Base-by-base conservation (phyloP, 2,329 filamentous ascomycete species). In the Penicillium corylophilum region DNA sequence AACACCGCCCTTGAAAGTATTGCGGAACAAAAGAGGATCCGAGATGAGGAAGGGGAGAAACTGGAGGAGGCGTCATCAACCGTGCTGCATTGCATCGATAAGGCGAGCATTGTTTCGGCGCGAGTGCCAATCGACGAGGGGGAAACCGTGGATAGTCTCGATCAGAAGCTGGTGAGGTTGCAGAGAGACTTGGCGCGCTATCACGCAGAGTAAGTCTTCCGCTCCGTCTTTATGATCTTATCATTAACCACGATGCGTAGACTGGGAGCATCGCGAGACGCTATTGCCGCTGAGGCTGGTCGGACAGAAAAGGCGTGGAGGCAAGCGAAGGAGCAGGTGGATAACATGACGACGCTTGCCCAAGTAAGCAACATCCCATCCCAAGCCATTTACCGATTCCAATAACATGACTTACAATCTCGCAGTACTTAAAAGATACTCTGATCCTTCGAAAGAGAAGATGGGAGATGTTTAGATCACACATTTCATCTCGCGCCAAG, bases 401-500 rank as follows among this genome's bases (percentile, higher is more conserved):
- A 16, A 16, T 13, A 26, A n/a, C 31, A 55, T 45, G n/a, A n/a
- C 28, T 57, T 39, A 50, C 48, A 12, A 40, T 38, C 39, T 22
- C 23, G 16, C 52, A 83, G 76, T 70, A 73, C 43, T 73, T 85
- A 39, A 80, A 79, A 60, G 64, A 77, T 28, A 84, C 90, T 1
- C 82, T 96, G 36, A 73, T 76, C 9, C 77, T 87, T 50, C 89
- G 94, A 15, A 81, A 89, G 50, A 75, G 79, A 24, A 85, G 90
- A 61, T 99, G 91, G 88, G 80, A 83, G 50, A 79, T 82, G 45
- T 97, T 99, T 72, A 88, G 93, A 63, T 82, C 85, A 23, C 83
- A 86, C 61, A 96, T 99, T 64, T 93, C 91, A 33, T 84, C 87
- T n/a, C 84, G 88, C 49, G 89, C 94, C 41, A 86, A 90, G 44